phyloP scores from a whole-genome alignment of 140 eudicot species.

The Bidens hawaiensis region DNA sequence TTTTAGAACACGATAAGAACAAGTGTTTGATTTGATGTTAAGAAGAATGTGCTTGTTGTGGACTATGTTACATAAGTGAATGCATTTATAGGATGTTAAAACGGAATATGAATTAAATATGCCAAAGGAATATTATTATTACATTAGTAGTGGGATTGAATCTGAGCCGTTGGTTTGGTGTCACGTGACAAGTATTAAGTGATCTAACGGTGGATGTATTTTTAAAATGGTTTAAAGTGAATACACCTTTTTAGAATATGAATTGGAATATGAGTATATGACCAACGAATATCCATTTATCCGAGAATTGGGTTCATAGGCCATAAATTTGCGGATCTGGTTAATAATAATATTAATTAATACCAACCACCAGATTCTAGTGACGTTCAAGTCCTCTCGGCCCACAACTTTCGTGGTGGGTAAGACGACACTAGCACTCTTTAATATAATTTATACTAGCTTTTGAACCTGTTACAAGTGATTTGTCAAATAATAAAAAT shows the following conservation, averaged over 20 bases:
- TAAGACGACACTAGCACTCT: too few relatives aligned
- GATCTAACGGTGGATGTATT: background rate
- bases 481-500: too few relatives aligned
- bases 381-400: slow-evolving; percentile 8
- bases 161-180: slow-evolving; percentile 13
- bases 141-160: background rate
- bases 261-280: slow-evolving; percentile 16
- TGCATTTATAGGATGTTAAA: slow-evolving; percentile 13
- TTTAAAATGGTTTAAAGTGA: background rate
- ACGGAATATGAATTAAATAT: slow-evolving; percentile 18
- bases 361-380: slow-evolving; percentile 25
- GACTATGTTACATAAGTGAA: background rate
- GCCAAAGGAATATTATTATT: slow-evolving; percentile 42
- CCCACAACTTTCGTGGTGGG: slow-evolving; percentile 15
- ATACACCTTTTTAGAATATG: slow-evolving; percentile 15
- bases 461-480: too few relatives aligned
- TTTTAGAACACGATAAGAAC: background rate
- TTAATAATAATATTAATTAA: too few relatives aligned
- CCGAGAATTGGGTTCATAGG: slow-evolving; percentile 13
- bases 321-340: slow-evolving; percentile 17
- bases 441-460: too few relatives aligned
- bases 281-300: slow-evolving; percentile 24
- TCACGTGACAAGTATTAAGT: slow-evolving; percentile 10
- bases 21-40: background rate
- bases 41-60: slow-evolving; percentile 8